Evolutionary conservation across 345 rosid genomes (phyloP).

Genomic region (Clarkia xantiana): DNA sequence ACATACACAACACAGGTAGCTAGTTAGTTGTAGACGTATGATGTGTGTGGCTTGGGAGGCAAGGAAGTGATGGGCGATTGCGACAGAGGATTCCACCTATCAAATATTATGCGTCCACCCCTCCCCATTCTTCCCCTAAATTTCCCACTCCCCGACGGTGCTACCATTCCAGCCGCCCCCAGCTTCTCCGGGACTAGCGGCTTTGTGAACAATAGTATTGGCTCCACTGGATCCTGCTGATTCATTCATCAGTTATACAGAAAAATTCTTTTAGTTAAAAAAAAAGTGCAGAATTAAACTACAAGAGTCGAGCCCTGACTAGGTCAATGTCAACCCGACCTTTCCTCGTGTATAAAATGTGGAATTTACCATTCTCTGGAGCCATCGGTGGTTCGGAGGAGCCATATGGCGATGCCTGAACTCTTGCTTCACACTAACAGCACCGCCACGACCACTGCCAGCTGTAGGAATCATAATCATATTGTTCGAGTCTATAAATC

Average conservation of each 20-base stretch:
- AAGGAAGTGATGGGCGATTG: conserved; percentile 51
- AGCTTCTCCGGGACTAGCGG: conserved; percentile 83
- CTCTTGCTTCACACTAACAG: conserved; percentile 54
- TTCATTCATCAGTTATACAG: too few relatives aligned
- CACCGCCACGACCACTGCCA: too few relatives aligned
- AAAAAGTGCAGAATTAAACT: too few relatives aligned
- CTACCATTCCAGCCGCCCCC: conserved; percentile 69
- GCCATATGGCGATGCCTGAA: conserved; percentile 42
- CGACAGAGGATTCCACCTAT: conserved; percentile 87
- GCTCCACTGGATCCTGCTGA: conserved; percentile 82
- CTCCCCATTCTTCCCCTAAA: conserved; percentile 91
- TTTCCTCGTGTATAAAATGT: too few relatives aligned
- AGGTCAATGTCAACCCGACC: too few relatives aligned
- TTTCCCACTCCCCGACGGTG: too few relatives aligned
- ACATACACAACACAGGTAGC: too few relatives aligned
- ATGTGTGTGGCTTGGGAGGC: conserved; percentile 48
- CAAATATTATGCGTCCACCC: conserved; percentile 85
- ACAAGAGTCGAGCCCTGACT: too few relatives aligned
- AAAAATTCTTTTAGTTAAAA: too few relatives aligned
- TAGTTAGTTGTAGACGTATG: conserved; percentile 27
- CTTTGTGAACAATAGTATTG: conserved; percentile 74
- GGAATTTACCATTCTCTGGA: conserved; percentile 53
- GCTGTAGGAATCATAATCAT: conserved; percentile 25
- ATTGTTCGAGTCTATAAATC: conserved; percentile 23
- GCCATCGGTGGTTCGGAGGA: conserved; percentile 42